phyloP scores from a whole-genome alignment of 2,329 filamentous ascomycete species.

The Drechslera avenae region DNA sequence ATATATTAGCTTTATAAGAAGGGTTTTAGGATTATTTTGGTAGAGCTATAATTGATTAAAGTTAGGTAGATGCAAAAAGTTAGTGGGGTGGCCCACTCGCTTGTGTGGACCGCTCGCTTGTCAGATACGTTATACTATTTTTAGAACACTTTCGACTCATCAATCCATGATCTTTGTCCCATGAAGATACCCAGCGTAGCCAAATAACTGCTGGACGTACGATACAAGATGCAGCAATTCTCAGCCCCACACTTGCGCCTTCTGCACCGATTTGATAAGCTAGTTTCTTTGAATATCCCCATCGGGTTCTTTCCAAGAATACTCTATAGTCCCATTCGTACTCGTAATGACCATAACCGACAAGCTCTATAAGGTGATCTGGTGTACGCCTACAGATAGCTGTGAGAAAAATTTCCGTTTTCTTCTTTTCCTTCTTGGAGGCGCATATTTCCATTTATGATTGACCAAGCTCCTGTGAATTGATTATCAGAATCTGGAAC shows the following conservation, averaged over 20 bases:
- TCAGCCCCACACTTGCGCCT: background rate
- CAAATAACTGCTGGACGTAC: background rate
- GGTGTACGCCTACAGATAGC: background rate
- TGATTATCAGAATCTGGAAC: too few species aligned
- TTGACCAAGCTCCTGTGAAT: too few species aligned
- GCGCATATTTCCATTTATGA: too few species aligned
- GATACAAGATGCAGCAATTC: background rate
- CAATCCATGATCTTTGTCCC: slow-evolving; percentile 9
- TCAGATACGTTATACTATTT: too few species aligned
- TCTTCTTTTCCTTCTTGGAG: too few species aligned
- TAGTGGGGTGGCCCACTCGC: too few species aligned
- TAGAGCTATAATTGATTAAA: too few species aligned
- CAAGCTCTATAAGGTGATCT: background rate
- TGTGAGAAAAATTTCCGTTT: background rate
- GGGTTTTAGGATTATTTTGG: too few species aligned
- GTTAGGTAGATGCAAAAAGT: too few species aligned
- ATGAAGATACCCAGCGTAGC: slow-evolving; percentile 5
- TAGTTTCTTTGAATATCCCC: background rate
- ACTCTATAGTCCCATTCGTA: slow-evolving; percentile 3
- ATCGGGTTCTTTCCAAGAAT: background rate
- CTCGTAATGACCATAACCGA: background rate
- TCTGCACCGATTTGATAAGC: background rate
- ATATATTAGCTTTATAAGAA: too few species aligned
- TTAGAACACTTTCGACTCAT: background rate
- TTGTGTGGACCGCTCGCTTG: too few species aligned